These are phyloP conservation scores for Diaporthe nobilis DNA, from an alignment of 2,329 filamentous ascomycete genomes.

Conservation along the genomic window DNA sequence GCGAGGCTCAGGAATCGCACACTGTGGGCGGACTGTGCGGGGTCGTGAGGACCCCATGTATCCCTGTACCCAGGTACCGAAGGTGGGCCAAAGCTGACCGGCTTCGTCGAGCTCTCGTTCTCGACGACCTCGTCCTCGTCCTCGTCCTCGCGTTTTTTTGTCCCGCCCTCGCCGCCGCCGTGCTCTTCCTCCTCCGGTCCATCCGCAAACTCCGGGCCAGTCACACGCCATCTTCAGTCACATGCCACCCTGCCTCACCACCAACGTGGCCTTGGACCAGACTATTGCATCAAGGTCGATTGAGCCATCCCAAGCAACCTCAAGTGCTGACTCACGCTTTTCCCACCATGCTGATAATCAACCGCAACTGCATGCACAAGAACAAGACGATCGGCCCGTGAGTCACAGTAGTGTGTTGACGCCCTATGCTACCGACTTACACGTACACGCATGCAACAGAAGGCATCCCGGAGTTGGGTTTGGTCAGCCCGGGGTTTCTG, in stretches of 20 bases:
- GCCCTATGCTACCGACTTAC: background rate
- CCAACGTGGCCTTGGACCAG: background rate
- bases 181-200: slow-evolving; percentile 6
- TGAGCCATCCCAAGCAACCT: background rate
- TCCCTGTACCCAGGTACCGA: background rate
- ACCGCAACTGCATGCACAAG: background rate
- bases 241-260: slow-evolving; percentile 12
- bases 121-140: slow-evolving; percentile 16
- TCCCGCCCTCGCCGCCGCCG: slow-evolving; percentile 28
- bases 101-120: background rate
- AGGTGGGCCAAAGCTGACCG: background rate
- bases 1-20: slow-evolving; percentile 1
- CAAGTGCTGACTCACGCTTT: slow-evolving; percentile 29
- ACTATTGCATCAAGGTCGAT: background rate
- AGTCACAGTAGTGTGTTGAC: background rate
- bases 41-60: background rate
- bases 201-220: slow-evolving; percentile 29
- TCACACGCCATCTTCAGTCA: background rate
- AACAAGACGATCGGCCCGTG: background rate
- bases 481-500: slow-evolving; percentile 18
- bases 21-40: slow-evolving; percentile 16
- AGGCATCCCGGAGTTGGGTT: background rate
- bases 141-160: background rate
- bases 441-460: background rate
- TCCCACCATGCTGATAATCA: slow-evolving; percentile 7